These are phyloP conservation scores for Fagus crenata DNA, from an alignment of 306 rosid genomes.

Conservation along the genomic window DNA sequence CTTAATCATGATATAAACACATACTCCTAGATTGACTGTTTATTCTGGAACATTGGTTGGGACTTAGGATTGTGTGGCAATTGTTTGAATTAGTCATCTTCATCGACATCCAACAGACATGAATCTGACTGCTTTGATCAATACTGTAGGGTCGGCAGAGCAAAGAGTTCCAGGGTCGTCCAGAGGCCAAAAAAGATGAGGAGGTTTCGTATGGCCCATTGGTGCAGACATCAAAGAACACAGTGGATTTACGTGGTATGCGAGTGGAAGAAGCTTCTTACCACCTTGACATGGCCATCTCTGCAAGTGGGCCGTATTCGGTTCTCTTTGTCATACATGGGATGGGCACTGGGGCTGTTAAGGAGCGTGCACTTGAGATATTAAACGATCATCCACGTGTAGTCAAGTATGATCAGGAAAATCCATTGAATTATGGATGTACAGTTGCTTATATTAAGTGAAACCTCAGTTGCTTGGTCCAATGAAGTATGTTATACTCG, in stretches of 20 bases:
- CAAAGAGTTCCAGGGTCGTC: slow-evolving; percentile 33
- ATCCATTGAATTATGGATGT: slow-evolving; percentile 82
- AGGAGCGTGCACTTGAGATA: slow-evolving; percentile 61
- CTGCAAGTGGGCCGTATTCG: slow-evolving; percentile 57
- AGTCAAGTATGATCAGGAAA: slow-evolving; percentile 66
- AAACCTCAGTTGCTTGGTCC: slow-evolving; percentile 16
- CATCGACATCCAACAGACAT: not conserved
- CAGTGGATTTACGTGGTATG: slow-evolving; percentile 85
- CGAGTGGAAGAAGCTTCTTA: slow-evolving; percentile 77
- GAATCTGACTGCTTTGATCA: slow-evolving; percentile 14
- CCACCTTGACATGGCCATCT: slow-evolving; percentile 70
- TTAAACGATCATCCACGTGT: slow-evolving; percentile 66
- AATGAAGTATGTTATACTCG: slow-evolving; percentile 14
- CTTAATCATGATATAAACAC: not conserved
- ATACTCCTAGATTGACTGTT: no score
- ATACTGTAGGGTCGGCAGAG: slow-evolving; percentile 43
- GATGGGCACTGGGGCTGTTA: slow-evolving; percentile 85
- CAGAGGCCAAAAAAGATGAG: slow-evolving; percentile 33
- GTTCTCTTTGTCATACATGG: slow-evolving; percentile 86
- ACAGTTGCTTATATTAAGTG: slow-evolving; percentile 83
- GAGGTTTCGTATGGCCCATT: slow-evolving; percentile 61
- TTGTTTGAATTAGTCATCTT: not conserved
- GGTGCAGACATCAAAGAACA: slow-evolving; percentile 80
- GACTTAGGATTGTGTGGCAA: not conserved
- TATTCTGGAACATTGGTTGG: no score